phyloP scores from a whole-genome alignment of 352 stramenopile genomes.

The Phytophthora fragariaefolia region DNA sequence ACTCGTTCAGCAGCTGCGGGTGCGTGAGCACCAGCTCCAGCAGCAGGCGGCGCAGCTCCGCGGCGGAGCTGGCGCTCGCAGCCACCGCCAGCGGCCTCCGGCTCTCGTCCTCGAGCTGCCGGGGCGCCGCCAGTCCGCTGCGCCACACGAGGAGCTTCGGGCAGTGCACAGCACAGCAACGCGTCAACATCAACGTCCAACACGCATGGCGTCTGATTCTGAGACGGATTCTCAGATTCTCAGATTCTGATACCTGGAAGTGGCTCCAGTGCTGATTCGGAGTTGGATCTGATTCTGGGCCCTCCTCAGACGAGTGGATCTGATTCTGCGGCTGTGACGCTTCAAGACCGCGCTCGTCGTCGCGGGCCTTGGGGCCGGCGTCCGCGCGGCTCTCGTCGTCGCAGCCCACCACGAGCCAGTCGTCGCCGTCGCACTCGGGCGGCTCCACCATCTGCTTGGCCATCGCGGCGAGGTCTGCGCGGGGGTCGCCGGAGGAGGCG shows the following conservation, averaged over 20 bases:
- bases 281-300: constrained; percentile 21
- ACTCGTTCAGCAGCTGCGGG: constrained; percentile 44
- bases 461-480: constrained; percentile 6
- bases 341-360: constrained; percentile 16
- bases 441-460: constrained; percentile 5
- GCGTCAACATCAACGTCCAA: not conserved
- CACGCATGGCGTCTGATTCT: too few relatives aligned
- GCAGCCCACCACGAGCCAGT: constrained; percentile 34
- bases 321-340: constrained; percentile 27
- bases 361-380: not conserved
- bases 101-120: constrained; percentile 28
- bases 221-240: too few relatives aligned
- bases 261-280: constrained; percentile 6
- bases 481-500: not conserved
- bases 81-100: constrained; percentile 45
- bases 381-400: constrained; percentile 6
- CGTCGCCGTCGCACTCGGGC: constrained; percentile 23
- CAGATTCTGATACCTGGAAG: constrained; percentile 22
- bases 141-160: constrained; percentile 40
- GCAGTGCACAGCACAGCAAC: not conserved
- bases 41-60: constrained; percentile 13
- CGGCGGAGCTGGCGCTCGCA: constrained; percentile 21
- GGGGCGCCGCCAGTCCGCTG: constrained; percentile 21
- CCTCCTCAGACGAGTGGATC: constrained; percentile 2
- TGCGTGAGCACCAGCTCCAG: constrained; percentile 38